Evolutionary conservation across 2,329 filamentous ascomycete genomes (phyloP), one percentile per base, ranked within the genome.

Genomic region (Phoma sp.): DNA sequence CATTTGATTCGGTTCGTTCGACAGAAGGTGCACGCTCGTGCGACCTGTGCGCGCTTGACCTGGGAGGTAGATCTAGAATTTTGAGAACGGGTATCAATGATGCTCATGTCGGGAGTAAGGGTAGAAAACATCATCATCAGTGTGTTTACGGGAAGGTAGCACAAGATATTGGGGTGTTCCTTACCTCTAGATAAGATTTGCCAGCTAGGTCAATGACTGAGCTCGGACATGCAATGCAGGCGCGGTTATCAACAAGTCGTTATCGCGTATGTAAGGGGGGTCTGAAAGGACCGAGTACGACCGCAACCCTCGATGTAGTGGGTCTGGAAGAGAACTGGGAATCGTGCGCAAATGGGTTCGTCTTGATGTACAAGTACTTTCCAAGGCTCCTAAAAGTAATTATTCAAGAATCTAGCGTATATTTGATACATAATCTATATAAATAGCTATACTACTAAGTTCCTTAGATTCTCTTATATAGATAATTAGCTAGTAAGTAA

Each of bases 1-100:
- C 45, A 48, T 26, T 48, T 48, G 34, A 40, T 48, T 38, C 45
- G 45, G 34, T 48, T 48, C 21, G 45, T 48, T 20, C 45, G 45
- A 33, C 45, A 48, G 17, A 39, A 39, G 26, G 39, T 40, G 18
- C 45, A 48, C 15, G 45, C 45, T 39, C 45, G 45, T 39, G 45
- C 45, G 14, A 48, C 45, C 17, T 48, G 45, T 33, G 34, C 45
- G 21, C 45, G 45, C 14, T 48, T 48, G 5, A 36, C 18, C 18
- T 40, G 45, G 20, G 45, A 25, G 25, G 34, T 40, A 33, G 34
- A 39, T 15, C 45, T 48, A 9, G 34, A 23, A 15, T 48, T 48
- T 40, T 48, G 34, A 15, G 45, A 39, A 15, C 34, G 45, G 25
- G 18, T 39, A 18, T 48, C 45, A 18, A 48, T 48, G 18, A 48